phyloP scores from a whole-genome alignment of 352 stramenopile genomes.

The Vaucheria bursata region DNA sequence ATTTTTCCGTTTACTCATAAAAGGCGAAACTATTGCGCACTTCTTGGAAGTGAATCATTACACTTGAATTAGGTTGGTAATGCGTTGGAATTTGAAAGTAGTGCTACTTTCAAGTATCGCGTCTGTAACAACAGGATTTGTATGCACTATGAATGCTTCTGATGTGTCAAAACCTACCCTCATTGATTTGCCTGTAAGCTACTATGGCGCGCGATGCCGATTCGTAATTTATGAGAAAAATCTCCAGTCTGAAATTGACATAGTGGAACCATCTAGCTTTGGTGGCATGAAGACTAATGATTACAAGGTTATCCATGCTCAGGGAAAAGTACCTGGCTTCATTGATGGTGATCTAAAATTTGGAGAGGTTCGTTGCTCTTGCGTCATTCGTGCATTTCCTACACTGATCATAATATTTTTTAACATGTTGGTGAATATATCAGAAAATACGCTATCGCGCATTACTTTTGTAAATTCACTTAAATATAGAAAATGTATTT shows the following conservation, averaged over 20 bases:
- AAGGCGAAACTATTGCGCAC: too few relatives aligned
- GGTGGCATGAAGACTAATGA: conserved; percentile 60
- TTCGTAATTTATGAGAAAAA: conserved; percentile 56
- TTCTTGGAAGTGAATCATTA: too few relatives aligned
- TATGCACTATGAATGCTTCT: neutral
- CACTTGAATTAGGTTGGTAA: too few relatives aligned
- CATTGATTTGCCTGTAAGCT: conserved; percentile 65
- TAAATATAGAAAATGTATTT: too few relatives aligned
- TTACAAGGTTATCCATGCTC: conserved; percentile 57
- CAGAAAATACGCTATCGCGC: neutral
- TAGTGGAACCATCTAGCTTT: conserved; percentile 54
- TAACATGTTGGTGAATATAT: neutral
- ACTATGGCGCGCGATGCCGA: conserved; percentile 61
- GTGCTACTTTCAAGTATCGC: too few relatives aligned
- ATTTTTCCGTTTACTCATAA: too few relatives aligned
- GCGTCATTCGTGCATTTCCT: too few relatives aligned
- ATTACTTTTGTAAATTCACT: conserved; percentile 11
- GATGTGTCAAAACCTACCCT: conserved; percentile 47
- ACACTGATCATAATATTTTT: too few relatives aligned
- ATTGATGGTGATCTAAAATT: neutral
- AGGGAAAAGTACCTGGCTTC: conserved; percentile 58
- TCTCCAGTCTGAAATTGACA: conserved; percentile 53
- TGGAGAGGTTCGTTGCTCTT: conserved; percentile 8
- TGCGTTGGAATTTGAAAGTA: too few relatives aligned
- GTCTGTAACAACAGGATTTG: too few relatives aligned